phyloP scores from a whole-genome alignment of 352 stramenopile species.

The Phytophthora megakarya region DNA sequence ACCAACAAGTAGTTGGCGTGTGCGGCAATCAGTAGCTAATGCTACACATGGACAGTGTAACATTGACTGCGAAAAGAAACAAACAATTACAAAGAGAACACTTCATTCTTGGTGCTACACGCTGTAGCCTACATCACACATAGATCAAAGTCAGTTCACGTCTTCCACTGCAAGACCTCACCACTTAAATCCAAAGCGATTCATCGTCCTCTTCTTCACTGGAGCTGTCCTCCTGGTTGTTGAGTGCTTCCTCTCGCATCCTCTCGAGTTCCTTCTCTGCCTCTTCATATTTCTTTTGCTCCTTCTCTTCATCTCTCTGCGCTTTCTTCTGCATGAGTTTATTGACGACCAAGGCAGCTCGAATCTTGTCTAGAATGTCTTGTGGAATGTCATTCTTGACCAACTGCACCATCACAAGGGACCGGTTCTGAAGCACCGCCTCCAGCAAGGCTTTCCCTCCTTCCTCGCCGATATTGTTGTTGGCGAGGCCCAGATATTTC shows the following conservation, averaged over 20 bases:
- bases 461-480: conserved; percentile 51
- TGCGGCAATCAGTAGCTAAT: too few species aligned
- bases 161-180: background rate
- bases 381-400: conserved; percentile 50
- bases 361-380: conserved; percentile 44
- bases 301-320: conserved; percentile 46
- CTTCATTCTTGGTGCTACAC: conserved; percentile 25
- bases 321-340: conserved; percentile 53
- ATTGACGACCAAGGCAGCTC: conserved; percentile 49
- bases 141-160: background rate
- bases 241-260: conserved; percentile 21
- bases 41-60: too few species aligned
- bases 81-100: conserved; percentile 14
- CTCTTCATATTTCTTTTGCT: conserved; percentile 31
- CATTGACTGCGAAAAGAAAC: too few species aligned
- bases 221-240: conserved; percentile 33
- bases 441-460: conserved; percentile 51
- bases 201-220: conserved; percentile 42
- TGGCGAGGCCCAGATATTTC: conserved; percentile 52
- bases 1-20: too few species aligned
- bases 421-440: conserved; percentile 49
- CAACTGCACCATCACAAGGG: conserved; percentile 49
- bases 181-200: conserved; percentile 46
- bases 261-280: conserved; percentile 25
- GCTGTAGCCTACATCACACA: too few species aligned